Evolutionary conservation across 2,329 filamentous ascomycete genomes (phyloP).

Genomic region (Colletotrichum tropicicola): DNA sequence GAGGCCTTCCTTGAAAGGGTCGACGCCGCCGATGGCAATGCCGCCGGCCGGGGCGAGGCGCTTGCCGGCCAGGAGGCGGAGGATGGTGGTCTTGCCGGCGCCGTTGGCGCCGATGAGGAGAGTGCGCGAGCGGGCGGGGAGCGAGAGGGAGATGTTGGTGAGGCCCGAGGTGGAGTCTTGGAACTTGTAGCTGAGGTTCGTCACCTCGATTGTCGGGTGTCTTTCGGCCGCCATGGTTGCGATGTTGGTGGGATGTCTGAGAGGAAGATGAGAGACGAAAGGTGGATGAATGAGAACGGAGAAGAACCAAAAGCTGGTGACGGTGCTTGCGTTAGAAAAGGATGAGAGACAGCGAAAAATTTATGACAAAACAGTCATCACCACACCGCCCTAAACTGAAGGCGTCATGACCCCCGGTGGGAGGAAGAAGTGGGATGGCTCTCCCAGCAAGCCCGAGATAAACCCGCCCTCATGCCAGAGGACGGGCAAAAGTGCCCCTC

Average conservation of each 20-base stretch:
- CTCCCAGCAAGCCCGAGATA: background rate
- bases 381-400: conserved; percentile 24
- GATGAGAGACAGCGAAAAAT: background rate
- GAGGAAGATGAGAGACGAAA: background rate
- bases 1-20: conserved; percentile 90
- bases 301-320: background rate
- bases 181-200: conserved; percentile 86
- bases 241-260: background rate
- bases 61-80: conserved; percentile 94
- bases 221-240: conserved; percentile 39
- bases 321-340: background rate
- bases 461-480: background rate
- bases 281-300: background rate
- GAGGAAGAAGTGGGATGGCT: conserved; percentile 2
- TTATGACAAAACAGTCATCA: background rate
- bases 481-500: conserved; percentile 5
- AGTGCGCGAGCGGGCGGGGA: conserved; percentile 86
- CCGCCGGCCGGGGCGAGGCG: conserved; percentile 82
- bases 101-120: conserved; percentile 96
- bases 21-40: conserved; percentile 82
- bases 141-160: conserved; percentile 74
- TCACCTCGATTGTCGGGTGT: conserved; percentile 75
- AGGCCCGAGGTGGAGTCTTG: conserved; percentile 86
- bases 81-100: conserved; percentile 95
- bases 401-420: conserved; percentile 26